A percentile compares a stretch with the other conserved stretches of the same genome.
phyloP scores from a whole-genome alignment of 1,284 basidiomycete species.

The Tausonia pullulans region DNA sequence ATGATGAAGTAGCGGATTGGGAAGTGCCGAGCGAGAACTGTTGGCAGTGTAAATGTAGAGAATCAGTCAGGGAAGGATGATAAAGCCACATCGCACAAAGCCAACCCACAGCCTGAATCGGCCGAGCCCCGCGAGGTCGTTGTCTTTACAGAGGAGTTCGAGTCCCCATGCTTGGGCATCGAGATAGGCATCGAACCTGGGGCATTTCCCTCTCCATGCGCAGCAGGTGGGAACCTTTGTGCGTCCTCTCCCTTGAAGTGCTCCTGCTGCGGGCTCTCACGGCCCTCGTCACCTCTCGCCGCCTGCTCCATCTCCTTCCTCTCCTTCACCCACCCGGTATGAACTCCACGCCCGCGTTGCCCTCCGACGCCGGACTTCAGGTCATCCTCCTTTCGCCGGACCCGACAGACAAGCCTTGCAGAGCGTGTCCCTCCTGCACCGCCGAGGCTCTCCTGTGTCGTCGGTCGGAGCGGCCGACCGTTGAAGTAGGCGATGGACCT shows the following conservation, averaged over 20 bases:
- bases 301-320: slow-evolving; percentile 34
- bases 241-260: no score
- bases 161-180: no score
- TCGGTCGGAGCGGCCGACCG: slow-evolving; percentile 18
- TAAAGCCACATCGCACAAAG: neutral
- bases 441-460: no score
- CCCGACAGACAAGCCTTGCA: slow-evolving; percentile 78
- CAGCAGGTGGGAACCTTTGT: neutral
- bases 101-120: slow-evolving; percentile 44
- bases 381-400: slow-evolving; percentile 73
- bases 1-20: slow-evolving; percentile 84
- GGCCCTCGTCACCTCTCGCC: slow-evolving; percentile 6
- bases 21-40: slow-evolving; percentile 56
- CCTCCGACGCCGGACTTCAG: slow-evolving; percentile 79
- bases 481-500: slow-evolving; percentile 63
- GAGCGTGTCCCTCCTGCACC: slow-evolving; percentile 32
- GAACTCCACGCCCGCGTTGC: slow-evolving; percentile 76
- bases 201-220: slow-evolving; percentile 21
- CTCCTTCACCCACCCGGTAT: slow-evolving; percentile 64
- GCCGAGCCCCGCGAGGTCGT: slow-evolving; percentile 48
- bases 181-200: no score
- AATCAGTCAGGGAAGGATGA: neutral
- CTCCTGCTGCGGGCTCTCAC: no score
- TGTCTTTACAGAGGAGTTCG: no score
- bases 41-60: neutral